These are phyloP conservation scores for Jamesozyma lodderae DNA, from an alignment of 805 yeast species.

Conservation along the genomic window DNA sequence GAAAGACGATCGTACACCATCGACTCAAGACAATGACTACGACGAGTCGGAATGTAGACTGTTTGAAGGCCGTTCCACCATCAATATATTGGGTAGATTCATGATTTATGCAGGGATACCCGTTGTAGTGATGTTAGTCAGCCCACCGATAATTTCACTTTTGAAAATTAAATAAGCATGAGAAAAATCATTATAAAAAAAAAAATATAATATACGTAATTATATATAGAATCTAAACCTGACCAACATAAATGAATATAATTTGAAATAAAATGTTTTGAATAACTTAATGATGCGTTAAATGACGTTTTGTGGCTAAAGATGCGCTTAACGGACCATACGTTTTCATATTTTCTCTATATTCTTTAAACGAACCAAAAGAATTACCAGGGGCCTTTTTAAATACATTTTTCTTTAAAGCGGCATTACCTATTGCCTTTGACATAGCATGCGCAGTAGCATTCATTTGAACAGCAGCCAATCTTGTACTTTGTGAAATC, in stretches of 20 bases:
- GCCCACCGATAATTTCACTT: slow-evolving; percentile 1
- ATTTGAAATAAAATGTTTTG: no score
- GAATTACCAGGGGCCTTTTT: slow-evolving; percentile 27
- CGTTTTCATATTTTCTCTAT: slow-evolving; percentile 32
- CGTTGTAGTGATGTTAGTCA: slow-evolving; percentile 35
- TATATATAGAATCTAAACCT: not conserved
- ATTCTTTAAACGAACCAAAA: slow-evolving; percentile 30
- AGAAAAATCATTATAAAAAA: not conserved
- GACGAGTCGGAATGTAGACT: slow-evolving; percentile 34
- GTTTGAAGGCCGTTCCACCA: slow-evolving; percentile 54
- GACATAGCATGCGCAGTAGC: not conserved
- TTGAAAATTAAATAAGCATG: not conserved
- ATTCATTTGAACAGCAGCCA: slow-evolving; percentile 6
- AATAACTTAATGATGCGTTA: slow-evolving; percentile 3
- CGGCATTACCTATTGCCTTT: not conserved
- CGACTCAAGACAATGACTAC: slow-evolving; percentile 10
- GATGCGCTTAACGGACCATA: slow-evolving; percentile 32
- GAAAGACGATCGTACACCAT: slow-evolving; percentile 21
- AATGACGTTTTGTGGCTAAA: slow-evolving; percentile 17
- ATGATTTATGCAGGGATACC: slow-evolving; percentile 79
- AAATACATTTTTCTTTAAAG: slow-evolving; percentile 4
- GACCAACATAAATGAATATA: not conserved
- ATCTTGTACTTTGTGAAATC: slow-evolving; percentile 10
- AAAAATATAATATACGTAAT: not conserved
- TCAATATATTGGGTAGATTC: slow-evolving; percentile 68